Evolutionary conservation across 129 eudicot species (phyloP).

Genomic region (Pittosporum tobira): DNA sequence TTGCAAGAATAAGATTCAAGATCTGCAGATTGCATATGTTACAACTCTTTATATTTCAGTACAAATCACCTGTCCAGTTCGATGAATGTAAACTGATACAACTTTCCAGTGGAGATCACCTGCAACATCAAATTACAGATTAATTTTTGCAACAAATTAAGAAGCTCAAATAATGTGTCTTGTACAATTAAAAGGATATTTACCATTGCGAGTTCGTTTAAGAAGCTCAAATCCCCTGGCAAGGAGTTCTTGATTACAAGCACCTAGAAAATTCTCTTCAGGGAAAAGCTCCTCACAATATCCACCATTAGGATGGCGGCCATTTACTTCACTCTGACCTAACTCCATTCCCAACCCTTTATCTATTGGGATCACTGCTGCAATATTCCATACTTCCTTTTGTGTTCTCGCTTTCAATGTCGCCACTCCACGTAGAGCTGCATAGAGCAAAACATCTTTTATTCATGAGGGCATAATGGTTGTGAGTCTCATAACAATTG

Average conservation of each 20-base stretch:
- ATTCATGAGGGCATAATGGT: too few relatives aligned
- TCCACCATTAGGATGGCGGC: conserved; percentile 8
- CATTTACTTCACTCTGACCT: conserved; percentile 23
- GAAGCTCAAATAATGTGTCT: neutral
- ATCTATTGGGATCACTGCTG: conserved; percentile 85
- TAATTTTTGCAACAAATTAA: neutral
- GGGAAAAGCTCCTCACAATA: conserved; percentile 47
- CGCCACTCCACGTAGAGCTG: conserved; percentile 93
- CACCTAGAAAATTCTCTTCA: conserved; percentile 72
- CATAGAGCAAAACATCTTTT: conserved; percentile 3
- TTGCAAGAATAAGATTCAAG: neutral
- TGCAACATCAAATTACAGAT: conserved; percentile 16
- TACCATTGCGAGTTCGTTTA: conserved; percentile 91
- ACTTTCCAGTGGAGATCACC: conserved; percentile 98
- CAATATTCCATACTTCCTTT: conserved; percentile 91
- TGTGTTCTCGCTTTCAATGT: conserved; percentile 87
- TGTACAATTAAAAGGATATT: neutral
- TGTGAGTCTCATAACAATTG: too few relatives aligned
- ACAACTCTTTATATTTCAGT: neutral
- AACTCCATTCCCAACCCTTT: conserved; percentile 45
- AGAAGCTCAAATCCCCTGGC: conserved; percentile 92
- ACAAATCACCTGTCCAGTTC: conserved; percentile 53
- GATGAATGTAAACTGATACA: conserved; percentile 87
- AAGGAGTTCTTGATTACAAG: conserved; percentile 78
- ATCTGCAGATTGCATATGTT: neutral